Conservation (phyloP, 805 yeast species). For the Candida piceae region DNA sequence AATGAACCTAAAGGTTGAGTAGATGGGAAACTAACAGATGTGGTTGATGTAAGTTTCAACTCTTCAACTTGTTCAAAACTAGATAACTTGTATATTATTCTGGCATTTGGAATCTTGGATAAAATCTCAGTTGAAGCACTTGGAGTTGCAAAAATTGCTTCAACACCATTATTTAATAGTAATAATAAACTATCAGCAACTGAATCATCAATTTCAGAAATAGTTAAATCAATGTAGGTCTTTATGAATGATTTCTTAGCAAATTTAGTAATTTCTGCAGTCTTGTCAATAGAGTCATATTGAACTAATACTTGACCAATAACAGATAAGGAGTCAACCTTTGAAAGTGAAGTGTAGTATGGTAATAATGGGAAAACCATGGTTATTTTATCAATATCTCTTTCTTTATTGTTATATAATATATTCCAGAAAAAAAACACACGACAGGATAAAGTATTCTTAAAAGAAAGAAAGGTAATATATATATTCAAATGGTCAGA, state of each 20-base stretch:
- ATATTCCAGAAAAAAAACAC: no score
- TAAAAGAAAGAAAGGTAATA: no score
- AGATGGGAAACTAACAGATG: conserved; percentile 18
- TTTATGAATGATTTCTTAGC: conserved; percentile 13
- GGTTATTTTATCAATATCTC: conserved; percentile 2
- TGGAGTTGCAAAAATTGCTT: conserved; percentile 20
- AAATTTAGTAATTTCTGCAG: conserved; percentile 11
- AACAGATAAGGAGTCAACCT: conserved; percentile 16
- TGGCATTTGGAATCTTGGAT: conserved; percentile 30
- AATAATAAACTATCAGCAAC: conserved; percentile 16
- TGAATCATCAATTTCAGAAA: conserved; percentile 12
- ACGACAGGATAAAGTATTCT: no score
- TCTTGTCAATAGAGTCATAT: conserved; percentile 11
- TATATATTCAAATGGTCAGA: no score
- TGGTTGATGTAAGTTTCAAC: conserved; percentile 16
- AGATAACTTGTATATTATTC: conserved; percentile 25
- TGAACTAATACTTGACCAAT: conserved; percentile 27
- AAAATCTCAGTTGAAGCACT: conserved; percentile 16
- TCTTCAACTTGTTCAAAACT: conserved; percentile 12
- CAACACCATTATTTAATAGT: conserved; percentile 29
- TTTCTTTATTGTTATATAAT: no score
- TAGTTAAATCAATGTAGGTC: conserved; percentile 23
- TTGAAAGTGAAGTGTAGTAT: conserved; percentile 12
- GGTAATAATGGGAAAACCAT: conserved; percentile 34
- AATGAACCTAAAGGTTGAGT: conserved; percentile 13